phyloP scores from a whole-genome alignment of 2,329 filamentous ascomycete genomes.

The Fusarium camptoceras region DNA sequence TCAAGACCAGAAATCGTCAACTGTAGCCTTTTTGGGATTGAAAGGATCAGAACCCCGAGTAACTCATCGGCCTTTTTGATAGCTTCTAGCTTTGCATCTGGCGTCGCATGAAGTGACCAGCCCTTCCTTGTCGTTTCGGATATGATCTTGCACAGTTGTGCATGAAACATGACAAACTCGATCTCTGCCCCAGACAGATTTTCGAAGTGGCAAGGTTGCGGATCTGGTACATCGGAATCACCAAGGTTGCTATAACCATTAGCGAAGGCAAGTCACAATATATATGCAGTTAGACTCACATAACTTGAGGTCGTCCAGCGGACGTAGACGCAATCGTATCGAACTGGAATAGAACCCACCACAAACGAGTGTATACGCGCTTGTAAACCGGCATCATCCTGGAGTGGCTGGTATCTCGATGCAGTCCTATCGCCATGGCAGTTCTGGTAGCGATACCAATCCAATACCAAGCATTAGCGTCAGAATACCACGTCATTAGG shows the following conservation, averaged over 20 bases:
- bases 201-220: neutral
- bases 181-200: neutral
- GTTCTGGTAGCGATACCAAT: slow-evolving; percentile 16
- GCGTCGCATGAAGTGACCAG: slow-evolving; percentile 2
- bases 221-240: slow-evolving; percentile 1
- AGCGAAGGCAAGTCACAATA: rapidly evolving
- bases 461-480: slow-evolving; percentile 20
- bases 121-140: slow-evolving; percentile 4
- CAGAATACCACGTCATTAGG: slow-evolving; percentile 13
- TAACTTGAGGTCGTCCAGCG: slow-evolving; percentile 12
- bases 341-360: slow-evolving; percentile 22
- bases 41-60: neutral
- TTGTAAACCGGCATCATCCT: slow-evolving; percentile 14
- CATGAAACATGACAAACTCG: neutral
- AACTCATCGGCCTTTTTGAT: slow-evolving; percentile 4
- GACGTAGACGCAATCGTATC: slow-evolving; percentile 14
- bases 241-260: neutral
- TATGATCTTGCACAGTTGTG: slow-evolving; percentile 13
- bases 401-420: slow-evolving; percentile 11
- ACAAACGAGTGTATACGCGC: slow-evolving; percentile 4
- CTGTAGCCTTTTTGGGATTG: neutral
- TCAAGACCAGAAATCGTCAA: neutral
- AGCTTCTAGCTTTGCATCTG: neutral
- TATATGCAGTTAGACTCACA: neutral
- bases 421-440: slow-evolving; percentile 14